phyloP scores from a whole-genome alignment of 2,329 filamentous ascomycete genomes.

The Verticillium nubilum region DNA sequence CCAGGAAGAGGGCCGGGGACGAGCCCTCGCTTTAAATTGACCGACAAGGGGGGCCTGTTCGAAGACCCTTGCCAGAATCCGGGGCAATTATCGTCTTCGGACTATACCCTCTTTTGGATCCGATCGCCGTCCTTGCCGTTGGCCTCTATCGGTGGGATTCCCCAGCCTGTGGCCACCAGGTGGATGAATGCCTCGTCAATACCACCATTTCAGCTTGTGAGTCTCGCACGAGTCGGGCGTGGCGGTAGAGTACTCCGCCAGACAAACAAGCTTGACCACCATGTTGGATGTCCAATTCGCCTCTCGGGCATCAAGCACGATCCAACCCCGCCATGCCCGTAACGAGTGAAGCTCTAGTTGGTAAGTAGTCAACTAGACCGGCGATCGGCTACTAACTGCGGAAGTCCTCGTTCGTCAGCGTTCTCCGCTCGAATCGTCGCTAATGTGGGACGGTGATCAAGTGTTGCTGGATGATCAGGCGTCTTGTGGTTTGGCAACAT shows the following conservation, averaged over 20 bases:
- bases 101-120: conserved; percentile 9
- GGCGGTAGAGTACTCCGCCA: not conserved
- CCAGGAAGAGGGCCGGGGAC: not conserved
- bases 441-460: not conserved
- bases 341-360: not conserved
- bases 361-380: not conserved
- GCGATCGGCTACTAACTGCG: not conserved
- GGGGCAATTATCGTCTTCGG: conserved; percentile 10
- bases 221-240: not conserved
- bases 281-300: not conserved
- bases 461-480: not conserved
- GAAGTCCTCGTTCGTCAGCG: no score
- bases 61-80: conserved; percentile 11
- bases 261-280: not conserved
- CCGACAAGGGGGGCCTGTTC: conserved; percentile 1
- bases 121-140: conserved; percentile 9
- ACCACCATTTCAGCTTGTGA: not conserved
- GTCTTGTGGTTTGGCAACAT: not conserved
- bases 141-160: conserved; percentile 1
- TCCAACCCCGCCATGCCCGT: not conserved
- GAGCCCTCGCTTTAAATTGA: conserved; percentile 4
- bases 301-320: not conserved
- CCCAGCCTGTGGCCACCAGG: conserved; percentile 9
- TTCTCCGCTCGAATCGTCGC: not conserved
- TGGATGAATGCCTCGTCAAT: not conserved